A percentile compares a stretch with the other conserved stretches of the same genome.
These are phyloP conservation scores for Cupressus sempervirens DNA, from an alignment of 75 land plant species.

Conservation along the genomic window DNA sequence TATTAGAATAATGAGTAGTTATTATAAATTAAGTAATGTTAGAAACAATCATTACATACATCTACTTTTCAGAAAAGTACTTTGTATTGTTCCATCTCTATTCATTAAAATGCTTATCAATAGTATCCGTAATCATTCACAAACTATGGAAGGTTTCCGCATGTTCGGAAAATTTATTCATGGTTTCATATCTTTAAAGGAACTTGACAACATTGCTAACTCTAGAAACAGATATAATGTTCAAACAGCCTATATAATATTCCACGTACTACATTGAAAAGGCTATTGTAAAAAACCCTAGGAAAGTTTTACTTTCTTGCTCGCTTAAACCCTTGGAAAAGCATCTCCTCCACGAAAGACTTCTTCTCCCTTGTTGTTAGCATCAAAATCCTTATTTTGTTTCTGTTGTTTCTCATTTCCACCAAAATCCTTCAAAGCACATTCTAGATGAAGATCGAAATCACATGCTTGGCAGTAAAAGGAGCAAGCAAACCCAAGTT, in stretches of 20 bases:
- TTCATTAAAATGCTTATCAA: too few relatives aligned
- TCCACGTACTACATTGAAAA: neutral
- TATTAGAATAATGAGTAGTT: too few relatives aligned
- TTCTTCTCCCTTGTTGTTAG: neutral
- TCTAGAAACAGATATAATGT: neutral
- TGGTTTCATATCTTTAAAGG: too few relatives aligned
- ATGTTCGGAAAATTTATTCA: too few relatives aligned
- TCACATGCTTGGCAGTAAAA: conserved; percentile 36
- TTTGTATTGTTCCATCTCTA: too few relatives aligned
- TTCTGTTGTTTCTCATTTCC: neutral
- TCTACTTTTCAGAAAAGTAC: too few relatives aligned
- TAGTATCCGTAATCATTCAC: too few relatives aligned
- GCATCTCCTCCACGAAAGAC: neutral
- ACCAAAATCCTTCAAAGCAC: conserved; percentile 8
- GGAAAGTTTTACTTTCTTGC: neutral
- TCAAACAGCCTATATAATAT: neutral
- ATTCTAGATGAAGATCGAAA: conserved; percentile 42
- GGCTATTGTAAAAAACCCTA: neutral
- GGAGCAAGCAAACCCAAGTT: conserved; percentile 26
- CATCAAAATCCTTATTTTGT: too few relatives aligned
- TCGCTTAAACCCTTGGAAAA: neutral
- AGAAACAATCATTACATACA: too few relatives aligned
- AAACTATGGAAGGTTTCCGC: too few relatives aligned
- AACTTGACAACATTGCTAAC: too few relatives aligned
- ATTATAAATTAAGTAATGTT: too few relatives aligned